phyloP scores from a whole-genome alignment of 257 asterid species.

The Marsdenia floribunda region DNA sequence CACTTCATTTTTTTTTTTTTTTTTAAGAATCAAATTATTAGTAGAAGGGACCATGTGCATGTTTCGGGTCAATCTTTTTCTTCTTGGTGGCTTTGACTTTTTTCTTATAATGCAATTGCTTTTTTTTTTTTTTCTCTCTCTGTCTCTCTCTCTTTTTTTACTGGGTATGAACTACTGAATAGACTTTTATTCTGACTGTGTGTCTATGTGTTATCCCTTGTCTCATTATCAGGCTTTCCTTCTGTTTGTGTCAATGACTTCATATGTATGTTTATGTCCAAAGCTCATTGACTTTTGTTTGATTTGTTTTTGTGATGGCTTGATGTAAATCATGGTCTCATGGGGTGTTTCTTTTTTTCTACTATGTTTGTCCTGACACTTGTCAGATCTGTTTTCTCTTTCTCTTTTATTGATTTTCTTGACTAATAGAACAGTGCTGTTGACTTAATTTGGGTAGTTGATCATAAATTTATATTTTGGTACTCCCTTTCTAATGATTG shows the following conservation, averaged over 20 bases:
- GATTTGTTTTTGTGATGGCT: not conserved
- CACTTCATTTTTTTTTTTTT: too few species aligned
- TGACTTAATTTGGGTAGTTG: not conserved
- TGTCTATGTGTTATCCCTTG: not conserved
- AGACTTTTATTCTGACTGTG: not conserved
- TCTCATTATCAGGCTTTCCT: not conserved
- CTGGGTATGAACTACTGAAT: not conserved
- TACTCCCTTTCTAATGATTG: not conserved
- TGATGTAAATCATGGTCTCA: not conserved
- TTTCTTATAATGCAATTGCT: not conserved
- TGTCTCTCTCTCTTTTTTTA: not conserved
- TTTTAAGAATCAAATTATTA: not conserved
- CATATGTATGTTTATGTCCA: not conserved
- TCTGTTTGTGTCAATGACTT: not conserved
- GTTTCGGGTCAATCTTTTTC: not conserved
- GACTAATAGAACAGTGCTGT: not conserved
- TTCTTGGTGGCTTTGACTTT: constrained; percentile 1
- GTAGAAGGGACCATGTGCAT: not conserved
- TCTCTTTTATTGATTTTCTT: not conserved
- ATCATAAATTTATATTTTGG: not conserved
- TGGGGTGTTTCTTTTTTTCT: not conserved
- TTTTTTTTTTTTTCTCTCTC: not conserved
- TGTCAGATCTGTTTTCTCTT: not conserved
- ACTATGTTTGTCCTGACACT: not conserved
- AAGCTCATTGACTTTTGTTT: not conserved